Evolutionary conservation across 2,329 filamentous ascomycete genomes (phyloP), one percentile per base, ranked within the genome.

Genomic region (Talaromyces sp.): DNA sequence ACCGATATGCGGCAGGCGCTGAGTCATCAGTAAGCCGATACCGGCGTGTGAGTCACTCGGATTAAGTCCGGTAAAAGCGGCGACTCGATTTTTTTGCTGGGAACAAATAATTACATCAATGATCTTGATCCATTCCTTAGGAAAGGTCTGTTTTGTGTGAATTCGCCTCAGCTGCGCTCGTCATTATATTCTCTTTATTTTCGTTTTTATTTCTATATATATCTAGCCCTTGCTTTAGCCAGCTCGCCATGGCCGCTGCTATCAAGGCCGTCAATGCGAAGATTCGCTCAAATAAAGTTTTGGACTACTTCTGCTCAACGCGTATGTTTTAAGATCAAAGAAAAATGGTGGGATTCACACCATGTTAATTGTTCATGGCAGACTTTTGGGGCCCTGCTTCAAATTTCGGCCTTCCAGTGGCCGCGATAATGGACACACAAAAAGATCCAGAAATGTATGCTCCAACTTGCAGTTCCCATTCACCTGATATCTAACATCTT

Each of bases 361-460:
- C 19, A 9, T 24, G 35, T 4, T 35, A 4, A 24, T 8, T 13
- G 35, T 43, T 61, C n/a, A 43, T 19, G 1, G 41, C 50, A 62
- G 60, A 62, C 19, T 62, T 62, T 46, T 62, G 60, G 60, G 60
- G 60, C 19, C 60, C 60, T 7, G 60, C 57, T 11, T 62, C 60
- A 7, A 62, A 62, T 31, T 62, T 62, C n/a, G 60, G 60, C n/a
- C 54, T 62, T 41, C 60, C 60, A 5, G 31, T 62, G 43, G 60
- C 60, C 21, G 60, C 60, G 1, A 49, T 62, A 8, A 56, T 58
- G 43, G 60, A 62, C 6, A 62, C 58, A 7, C 57, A 59, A 35
- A 62, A 62, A 35, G 57, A 59, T 31, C 60, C 60, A n/a, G 60
- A 62, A 59, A 59, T 62, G 60, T 62, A 50, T 58, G 21, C 29